These are phyloP conservation scores for Verticillium albo-atrum DNA, from an alignment of 2,329 filamentous ascomycete species.

Conservation along the genomic window DNA sequence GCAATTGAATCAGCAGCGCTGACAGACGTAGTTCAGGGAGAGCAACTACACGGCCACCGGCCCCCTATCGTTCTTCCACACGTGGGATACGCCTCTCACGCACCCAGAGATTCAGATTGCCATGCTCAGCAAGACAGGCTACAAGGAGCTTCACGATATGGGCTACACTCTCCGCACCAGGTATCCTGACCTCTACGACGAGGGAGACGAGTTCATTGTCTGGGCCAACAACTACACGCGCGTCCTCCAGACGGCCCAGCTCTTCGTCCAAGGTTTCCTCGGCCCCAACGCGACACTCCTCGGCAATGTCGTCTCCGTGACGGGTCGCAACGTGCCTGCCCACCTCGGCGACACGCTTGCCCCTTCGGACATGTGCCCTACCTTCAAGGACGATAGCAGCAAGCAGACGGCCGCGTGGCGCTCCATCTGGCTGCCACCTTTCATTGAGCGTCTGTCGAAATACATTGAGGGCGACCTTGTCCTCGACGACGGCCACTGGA, in stretches of 20 bases:
- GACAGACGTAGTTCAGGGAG: constrained; percentile 39
- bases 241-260: constrained; percentile 56
- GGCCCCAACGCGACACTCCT: constrained; percentile 48
- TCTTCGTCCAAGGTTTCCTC: constrained; percentile 58
- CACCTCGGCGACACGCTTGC: constrained; percentile 59
- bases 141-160: constrained; percentile 55
- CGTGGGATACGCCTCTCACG: constrained; percentile 54
- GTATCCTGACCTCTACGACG: constrained; percentile 44
- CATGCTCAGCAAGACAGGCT: constrained; percentile 56
- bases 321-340: constrained; percentile 43
- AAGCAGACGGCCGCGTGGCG: constrained; percentile 43
- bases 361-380: constrained; percentile 58
- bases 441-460: constrained; percentile 48
- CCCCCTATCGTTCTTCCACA: constrained; percentile 49
- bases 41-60: constrained; percentile 49
- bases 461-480: constrained; percentile 50
- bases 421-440: constrained; percentile 45
- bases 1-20: neutral
- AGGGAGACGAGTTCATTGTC: constrained; percentile 48
- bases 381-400: constrained; percentile 51
- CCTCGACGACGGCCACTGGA: constrained; percentile 48
- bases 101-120: constrained; percentile 52
- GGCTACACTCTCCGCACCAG: constrained; percentile 46
- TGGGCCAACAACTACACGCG: constrained; percentile 65
- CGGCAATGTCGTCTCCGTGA: constrained; percentile 55